Evolutionary conservation across 257 asterid genomes (phyloP).

Genomic region (Petunia axillaris): DNA sequence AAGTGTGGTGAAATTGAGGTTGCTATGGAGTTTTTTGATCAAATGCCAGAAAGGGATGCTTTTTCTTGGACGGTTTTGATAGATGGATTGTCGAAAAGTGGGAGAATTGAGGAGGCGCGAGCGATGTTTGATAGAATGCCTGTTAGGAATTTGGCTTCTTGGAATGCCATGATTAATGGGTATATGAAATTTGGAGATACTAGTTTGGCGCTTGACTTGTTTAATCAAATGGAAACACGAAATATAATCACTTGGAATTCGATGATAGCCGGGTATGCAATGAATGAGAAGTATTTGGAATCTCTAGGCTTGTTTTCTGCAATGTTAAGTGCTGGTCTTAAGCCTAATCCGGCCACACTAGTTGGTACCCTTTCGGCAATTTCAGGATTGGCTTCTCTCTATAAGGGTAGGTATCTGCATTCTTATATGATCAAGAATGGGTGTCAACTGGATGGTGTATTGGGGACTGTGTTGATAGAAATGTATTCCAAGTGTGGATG

Average conservation of each 20-base stretch:
- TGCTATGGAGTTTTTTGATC: constrained; percentile 18
- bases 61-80: constrained; percentile 27
- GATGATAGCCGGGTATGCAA: too few species aligned
- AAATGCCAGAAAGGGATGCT: constrained; percentile 30
- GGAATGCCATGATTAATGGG: too few species aligned
- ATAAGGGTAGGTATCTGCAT: background rate
- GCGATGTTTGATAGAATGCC: constrained; percentile 23
- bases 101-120: constrained; percentile 26
- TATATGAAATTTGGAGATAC: too few species aligned
- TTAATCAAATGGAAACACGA: too few species aligned
- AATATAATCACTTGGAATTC: too few species aligned
- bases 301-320: background rate
- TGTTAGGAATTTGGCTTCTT: too few species aligned
- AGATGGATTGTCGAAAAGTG: constrained; percentile 28
- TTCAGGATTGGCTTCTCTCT: too few species aligned
- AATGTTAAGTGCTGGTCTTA: constrained; percentile 4
- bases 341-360: background rate
- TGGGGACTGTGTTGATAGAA: constrained; percentile 31
- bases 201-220: too few species aligned
- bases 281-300: background rate
- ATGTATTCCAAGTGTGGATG: constrained; percentile 22
- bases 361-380: too few species aligned
- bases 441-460: constrained; percentile 26
- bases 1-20: constrained; percentile 24
- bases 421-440: constrained; percentile 15